A percentile compares a stretch with the other conserved stretches of the same genome.
phyloP scores from a whole-genome alignment of 2,329 filamentous ascomycete genomes.

The Colletotrichum sp. region DNA sequence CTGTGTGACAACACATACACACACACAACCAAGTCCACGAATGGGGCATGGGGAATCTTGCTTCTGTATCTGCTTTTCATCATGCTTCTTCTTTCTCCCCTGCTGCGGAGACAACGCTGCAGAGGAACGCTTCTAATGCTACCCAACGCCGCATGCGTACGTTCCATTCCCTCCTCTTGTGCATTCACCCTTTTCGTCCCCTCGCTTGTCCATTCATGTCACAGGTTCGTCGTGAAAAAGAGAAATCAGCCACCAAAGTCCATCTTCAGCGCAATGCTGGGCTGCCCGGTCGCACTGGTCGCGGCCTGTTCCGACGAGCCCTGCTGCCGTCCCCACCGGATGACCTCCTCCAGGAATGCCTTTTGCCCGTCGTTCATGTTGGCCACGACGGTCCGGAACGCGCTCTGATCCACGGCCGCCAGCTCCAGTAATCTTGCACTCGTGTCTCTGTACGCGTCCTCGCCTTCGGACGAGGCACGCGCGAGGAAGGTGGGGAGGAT shows the following conservation, averaged over 20 bases:
- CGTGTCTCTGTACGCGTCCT: slow-evolving; percentile 71
- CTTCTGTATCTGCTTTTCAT: background rate
- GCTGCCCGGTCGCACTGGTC: slow-evolving; percentile 59
- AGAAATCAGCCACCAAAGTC: slow-evolving; percentile 68
- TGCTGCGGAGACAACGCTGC: background rate
- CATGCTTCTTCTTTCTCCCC: background rate
- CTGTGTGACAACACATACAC: background rate
- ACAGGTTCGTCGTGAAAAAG: background rate
- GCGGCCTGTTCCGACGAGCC: slow-evolving; percentile 42
- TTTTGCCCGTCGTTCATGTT: slow-evolving; percentile 74
- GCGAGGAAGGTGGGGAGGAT: slow-evolving; percentile 79
- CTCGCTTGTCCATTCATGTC: background rate
- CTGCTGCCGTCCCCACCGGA: slow-evolving; percentile 66
- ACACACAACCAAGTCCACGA: background rate
- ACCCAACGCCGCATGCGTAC: background rate
- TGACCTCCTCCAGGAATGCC: slow-evolving; percentile 80
- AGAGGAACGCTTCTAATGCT: background rate
- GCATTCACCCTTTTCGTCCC: background rate
- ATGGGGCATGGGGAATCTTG: background rate
- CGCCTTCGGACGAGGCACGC: slow-evolving; percentile 70
- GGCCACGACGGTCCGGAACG: slow-evolving; percentile 77
- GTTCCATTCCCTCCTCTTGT: background rate
- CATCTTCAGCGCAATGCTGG: slow-evolving; percentile 94
- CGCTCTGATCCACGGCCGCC: slow-evolving; percentile 73
- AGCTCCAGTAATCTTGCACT: slow-evolving; percentile 80